Evolutionary conservation across 202 grass and related monocot species (phyloP), one percentile per base, ranked within the genome.

Genomic region (Eragrostis tef): DNA sequence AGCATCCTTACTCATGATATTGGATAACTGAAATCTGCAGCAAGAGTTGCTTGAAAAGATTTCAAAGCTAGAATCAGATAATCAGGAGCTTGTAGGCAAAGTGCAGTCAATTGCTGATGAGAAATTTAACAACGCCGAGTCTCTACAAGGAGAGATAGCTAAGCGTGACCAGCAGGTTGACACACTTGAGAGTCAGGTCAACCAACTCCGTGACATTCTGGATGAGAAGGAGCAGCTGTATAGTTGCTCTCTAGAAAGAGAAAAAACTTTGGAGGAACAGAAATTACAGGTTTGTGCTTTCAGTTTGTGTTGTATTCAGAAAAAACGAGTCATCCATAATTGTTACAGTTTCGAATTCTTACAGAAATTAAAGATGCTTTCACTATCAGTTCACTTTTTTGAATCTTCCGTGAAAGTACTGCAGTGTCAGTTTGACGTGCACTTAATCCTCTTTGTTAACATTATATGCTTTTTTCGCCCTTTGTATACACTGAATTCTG

Each of bases 201-300:
- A 43, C 27, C 86, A 89, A 41, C 82, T 98, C 47, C 83, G 59
- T n/a, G 11, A 42, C 73, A 51, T 41, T 84, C 63, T 98, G 64
- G 71, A 91, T 86, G 94, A 98, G 86, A 92, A 98, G 83, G 90
- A 98, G 42, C 90, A 91, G 36, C 83, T 94, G 36, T 85, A 87
- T 84, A 44, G 79, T 57, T 83, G 78, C 83, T 89, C 72, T 64
- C 48, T 89, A 73, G 90, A 91, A 81, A 94, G 79, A 69, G 90
- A 93, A 70, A 94, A 91, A 26, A 86, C 71, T 66, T 92, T 98
- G 77, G 90, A 91, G 79, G 92, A 89, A 56, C 84, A 98, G 63
- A 98, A 86, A 62, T 86, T 87, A 67, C 83, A 94, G 94, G 94
- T 94, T 89, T 49, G 36, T 41, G 12, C 9, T 34, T 42, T 58